Percentiles rank a stretch among this genome's conserved stretches.
These are phyloP conservation scores for Schizonepeta tenuifolia DNA, from an alignment of 257 asterid species.

Conservation along the genomic window DNA sequence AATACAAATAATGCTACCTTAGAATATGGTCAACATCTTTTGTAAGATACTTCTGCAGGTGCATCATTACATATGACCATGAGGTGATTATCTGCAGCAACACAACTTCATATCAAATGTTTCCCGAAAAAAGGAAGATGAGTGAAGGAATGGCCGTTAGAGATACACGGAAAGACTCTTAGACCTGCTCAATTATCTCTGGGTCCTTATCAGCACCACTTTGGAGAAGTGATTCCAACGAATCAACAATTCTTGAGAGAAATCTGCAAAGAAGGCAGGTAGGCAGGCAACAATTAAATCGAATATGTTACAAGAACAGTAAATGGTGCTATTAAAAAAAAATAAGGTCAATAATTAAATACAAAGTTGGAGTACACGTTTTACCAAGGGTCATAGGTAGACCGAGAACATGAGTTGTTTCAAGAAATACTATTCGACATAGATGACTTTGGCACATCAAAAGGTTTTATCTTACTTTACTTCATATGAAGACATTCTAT, in stretches of 20 bases:
- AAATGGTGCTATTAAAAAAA: background rate
- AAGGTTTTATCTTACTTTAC: background rate
- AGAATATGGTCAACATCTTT: slow-evolving; percentile 60
- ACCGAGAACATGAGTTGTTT: background rate
- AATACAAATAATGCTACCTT: slow-evolving; percentile 53
- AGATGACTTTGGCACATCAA: background rate
- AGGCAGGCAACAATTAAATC: slow-evolving; percentile 3
- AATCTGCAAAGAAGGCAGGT: slow-evolving; percentile 53
- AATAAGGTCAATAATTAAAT: background rate
- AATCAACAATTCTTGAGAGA: slow-evolving; percentile 65
- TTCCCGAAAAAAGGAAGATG: slow-evolving; percentile 22
- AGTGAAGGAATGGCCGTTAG: slow-evolving; percentile 5
- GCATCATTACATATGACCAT: slow-evolving; percentile 83
- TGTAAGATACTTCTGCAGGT: slow-evolving; percentile 75
- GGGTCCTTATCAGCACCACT: slow-evolving; percentile 94
- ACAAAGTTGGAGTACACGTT: background rate
- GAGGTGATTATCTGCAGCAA: slow-evolving; percentile 78
- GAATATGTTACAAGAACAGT: background rate
- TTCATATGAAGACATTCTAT: background rate
- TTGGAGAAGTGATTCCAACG: slow-evolving; percentile 66
- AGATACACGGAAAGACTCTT: slow-evolving; percentile 26
- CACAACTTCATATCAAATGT: slow-evolving; percentile 16
- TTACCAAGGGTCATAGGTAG: background rate
- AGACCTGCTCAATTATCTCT: slow-evolving; percentile 86
- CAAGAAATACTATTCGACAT: background rate